phyloP scores from a whole-genome alignment of 2,329 filamentous ascomycete genomes.

The Sporothrix curviconia region DNA sequence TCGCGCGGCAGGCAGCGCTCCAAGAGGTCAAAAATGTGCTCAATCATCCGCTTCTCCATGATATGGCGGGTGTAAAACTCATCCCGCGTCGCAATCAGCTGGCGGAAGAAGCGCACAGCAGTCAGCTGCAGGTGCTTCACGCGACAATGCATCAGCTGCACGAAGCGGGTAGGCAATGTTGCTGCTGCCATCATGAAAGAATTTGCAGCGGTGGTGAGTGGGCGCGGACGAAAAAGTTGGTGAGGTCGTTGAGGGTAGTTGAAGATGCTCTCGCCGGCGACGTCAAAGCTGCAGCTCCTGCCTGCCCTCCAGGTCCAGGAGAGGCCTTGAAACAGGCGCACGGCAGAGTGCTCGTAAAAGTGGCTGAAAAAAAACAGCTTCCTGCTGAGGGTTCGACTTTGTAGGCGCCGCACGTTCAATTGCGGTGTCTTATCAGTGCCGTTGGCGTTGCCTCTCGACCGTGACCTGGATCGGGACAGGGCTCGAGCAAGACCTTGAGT shows the following conservation, averaged over 20 bases:
- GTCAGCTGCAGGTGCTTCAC: constrained; percentile 92
- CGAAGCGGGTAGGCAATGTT: constrained; percentile 70
- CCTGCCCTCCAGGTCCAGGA: constrained; percentile 70
- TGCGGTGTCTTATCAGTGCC: constrained; percentile 37
- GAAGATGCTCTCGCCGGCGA: constrained; percentile 84
- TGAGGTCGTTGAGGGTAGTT: constrained; percentile 84
- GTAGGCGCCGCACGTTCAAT: constrained; percentile 33
- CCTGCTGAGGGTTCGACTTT: constrained; percentile 67
- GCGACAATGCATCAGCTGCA: constrained; percentile 71
- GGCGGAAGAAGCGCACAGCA: constrained; percentile 88
- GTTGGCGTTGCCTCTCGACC: constrained; percentile 21
- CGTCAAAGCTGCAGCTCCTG: constrained; percentile 63
- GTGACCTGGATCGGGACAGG: constrained; percentile 50
- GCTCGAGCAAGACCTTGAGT: constrained; percentile 87
- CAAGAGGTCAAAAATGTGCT: constrained; percentile 77
- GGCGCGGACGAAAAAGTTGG: constrained; percentile 89
- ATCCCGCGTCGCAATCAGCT: constrained; percentile 76
- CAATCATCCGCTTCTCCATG: constrained; percentile 72
- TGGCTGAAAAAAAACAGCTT: constrained; percentile 76
- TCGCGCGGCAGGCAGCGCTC: constrained; percentile 82
- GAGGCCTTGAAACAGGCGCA: constrained; percentile 77
- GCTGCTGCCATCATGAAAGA: constrained; percentile 77
- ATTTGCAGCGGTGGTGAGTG: constrained; percentile 81
- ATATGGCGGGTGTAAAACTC: constrained; percentile 87
- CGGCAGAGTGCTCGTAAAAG: constrained; percentile 84